Evolutionary conservation across 306 rosid genomes (phyloP), one percentile per base, ranked within the genome.

Genomic region (Fragaria vesca): DNA sequence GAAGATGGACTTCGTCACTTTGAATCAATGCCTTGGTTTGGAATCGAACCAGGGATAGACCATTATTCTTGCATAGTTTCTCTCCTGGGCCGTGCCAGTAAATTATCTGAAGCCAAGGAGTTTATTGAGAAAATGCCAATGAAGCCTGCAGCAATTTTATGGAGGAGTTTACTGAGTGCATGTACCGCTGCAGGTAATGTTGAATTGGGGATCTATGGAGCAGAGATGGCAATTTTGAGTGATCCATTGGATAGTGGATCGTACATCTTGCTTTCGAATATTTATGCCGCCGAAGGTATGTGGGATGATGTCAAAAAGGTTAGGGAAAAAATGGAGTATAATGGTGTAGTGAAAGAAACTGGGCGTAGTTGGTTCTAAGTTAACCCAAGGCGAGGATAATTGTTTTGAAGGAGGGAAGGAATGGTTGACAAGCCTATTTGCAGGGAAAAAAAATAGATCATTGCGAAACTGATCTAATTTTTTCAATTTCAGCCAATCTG

Each of bases 91-190:
- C 85, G 96, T 32, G 89, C 97, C 1, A 94, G 96, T 57, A 88
- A 81, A 77, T 72, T 91, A 63, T 66, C 71, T 16, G 93, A 94
- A 84, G 97, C 97, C 0, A 87, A 72, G 84, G 86, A 89, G 8
- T 94, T 92, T 73, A 88, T 92, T 13, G 91, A 83, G 72, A 81
- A 83, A 77, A 94, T 94, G 96, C 90, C 92, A 6, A 81, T 90
- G 74, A 84, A 87, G 81, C 94, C 97, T 70, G 86, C 85, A 71
- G 94, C 93, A 48, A 79, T 89, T 43, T 88, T 94, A 40, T 94
- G 98, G 98, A 88, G 98, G 88, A 94, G 93, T 84, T 81, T 92
- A 83, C 98, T 94, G 21, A 87, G 98, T 83, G 94, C 93, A 12
- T 90, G 96, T 75, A 71, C 91, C 80, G 87, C 84, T 79, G 89